Percentiles rank a stretch among this genome's conserved stretches.
These are phyloP conservation scores for Besnoitia besnoiti DNA, from an alignment of 169 alveolate genomes.

Conservation along the genomic window DNA sequence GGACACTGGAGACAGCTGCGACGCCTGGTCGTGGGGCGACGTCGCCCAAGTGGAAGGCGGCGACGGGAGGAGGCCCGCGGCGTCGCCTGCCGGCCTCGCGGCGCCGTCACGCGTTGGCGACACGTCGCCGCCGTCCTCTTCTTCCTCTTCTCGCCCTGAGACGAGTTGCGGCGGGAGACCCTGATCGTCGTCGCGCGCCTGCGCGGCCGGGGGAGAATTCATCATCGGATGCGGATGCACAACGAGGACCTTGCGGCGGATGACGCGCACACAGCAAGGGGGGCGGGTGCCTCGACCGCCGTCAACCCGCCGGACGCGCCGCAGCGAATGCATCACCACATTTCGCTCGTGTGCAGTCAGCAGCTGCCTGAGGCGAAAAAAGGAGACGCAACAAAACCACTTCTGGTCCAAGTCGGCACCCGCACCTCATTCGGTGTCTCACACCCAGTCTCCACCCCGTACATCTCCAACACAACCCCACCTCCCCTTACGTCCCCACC, in stretches of 20 bases:
- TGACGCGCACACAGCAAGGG: background rate
- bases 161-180: background rate
- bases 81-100: background rate
- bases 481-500: too few species aligned
- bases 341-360: conserved; percentile 45
- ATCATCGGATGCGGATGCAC: conserved; percentile 16
- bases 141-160: background rate
- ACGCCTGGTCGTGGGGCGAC: too few species aligned
- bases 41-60: background rate
- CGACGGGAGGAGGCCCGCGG: background rate
- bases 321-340: conserved; percentile 26
- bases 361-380: conserved; percentile 1
- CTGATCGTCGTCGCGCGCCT: background rate
- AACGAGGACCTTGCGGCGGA: background rate
- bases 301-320: conserved; percentile 33
- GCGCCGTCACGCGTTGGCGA: background rate
- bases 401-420: too few species aligned
- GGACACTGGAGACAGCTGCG: background rate
- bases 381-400: background rate
- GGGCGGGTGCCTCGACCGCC: background rate
- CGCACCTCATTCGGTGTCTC: too few species aligned
- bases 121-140: background rate
- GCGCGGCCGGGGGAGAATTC: background rate
- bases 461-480: too few species aligned
- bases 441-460: too few species aligned